Conservation (phyloP, 176 grass and related monocot species). For the Cocos nucifera region DNA sequence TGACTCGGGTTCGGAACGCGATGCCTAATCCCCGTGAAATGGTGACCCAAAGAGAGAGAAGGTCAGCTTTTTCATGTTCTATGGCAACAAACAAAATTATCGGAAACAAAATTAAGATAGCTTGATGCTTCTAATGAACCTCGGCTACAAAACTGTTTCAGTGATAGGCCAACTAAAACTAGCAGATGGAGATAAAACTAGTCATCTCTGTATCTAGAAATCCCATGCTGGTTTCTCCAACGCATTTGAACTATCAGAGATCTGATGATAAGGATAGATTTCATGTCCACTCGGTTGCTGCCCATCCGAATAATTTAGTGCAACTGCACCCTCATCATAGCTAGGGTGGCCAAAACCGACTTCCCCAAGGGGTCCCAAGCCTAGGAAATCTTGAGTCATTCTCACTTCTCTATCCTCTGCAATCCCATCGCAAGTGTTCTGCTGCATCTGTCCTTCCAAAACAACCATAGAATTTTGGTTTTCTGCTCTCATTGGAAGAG, state of each 20-base stretch:
- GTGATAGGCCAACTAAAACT: conserved; percentile 2
- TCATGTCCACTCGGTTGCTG: conserved; percentile 33
- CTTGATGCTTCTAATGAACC: background rate
- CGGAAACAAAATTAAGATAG: background rate
- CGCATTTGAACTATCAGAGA: conserved; percentile 26
- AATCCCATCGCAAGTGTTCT: conserved; percentile 29
- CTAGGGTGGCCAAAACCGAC: conserved; percentile 33
- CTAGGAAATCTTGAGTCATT: conserved; percentile 47
- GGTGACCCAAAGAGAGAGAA: too few species aligned
- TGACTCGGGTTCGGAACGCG: too few species aligned
- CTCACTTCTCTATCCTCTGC: conserved; percentile 29
- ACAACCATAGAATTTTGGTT: conserved; percentile 22
- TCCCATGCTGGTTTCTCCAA: conserved; percentile 46
- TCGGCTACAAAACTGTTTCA: too few species aligned
- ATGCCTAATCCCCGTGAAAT: too few species aligned
- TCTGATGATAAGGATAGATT: conserved; percentile 45
- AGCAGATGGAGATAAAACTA: conserved; percentile 13
- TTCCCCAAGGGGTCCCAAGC: conserved; percentile 30
- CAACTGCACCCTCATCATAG: conserved; percentile 23
- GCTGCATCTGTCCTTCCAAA: conserved; percentile 21
- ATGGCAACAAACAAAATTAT: background rate
- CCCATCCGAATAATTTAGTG: conserved; percentile 44
- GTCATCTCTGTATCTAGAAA: conserved; percentile 20
- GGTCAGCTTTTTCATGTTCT: background rate
- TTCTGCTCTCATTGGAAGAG: conserved; percentile 33